Conservation (phyloP, 1,284 basidiomycete species). For the Anthracocystis panici-leucophaei region DNA sequence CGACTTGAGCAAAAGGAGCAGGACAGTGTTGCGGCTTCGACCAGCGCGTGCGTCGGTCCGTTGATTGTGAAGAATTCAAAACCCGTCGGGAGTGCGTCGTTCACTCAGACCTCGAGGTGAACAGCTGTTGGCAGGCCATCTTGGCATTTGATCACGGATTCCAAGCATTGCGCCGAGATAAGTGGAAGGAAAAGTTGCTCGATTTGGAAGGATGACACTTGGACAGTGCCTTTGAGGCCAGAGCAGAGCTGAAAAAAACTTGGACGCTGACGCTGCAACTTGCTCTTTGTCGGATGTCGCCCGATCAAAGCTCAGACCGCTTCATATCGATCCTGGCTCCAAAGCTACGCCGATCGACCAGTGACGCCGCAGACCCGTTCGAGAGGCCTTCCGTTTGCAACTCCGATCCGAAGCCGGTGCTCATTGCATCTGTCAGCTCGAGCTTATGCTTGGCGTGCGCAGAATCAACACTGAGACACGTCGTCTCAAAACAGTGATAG, state of each 20-base stretch:
- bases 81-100: slow-evolving; percentile 21
- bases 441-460: background rate
- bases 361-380: background rate
- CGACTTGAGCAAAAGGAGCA: background rate
- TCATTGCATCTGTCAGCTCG: background rate
- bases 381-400: background rate
- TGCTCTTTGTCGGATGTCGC: background rate
- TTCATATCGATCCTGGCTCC: background rate
- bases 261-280: too few species aligned
- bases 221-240: too few species aligned
- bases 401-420: background rate
- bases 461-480: too few species aligned
- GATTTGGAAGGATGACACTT: too few species aligned
- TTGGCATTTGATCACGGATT: too few species aligned
- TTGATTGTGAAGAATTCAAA: slow-evolving; percentile 17
- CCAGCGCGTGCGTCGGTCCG: slow-evolving; percentile 9
- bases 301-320: background rate
- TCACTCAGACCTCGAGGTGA: too few species aligned
- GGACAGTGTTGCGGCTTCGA: background rate
- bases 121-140: too few species aligned
- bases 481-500: too few species aligned
- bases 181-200: too few species aligned
- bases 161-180: too few species aligned
- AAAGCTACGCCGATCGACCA: background rate
- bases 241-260: too few species aligned